phyloP scores from a whole-genome alignment of 805 yeast species.

The Saccharomyces paradoxus region DNA sequence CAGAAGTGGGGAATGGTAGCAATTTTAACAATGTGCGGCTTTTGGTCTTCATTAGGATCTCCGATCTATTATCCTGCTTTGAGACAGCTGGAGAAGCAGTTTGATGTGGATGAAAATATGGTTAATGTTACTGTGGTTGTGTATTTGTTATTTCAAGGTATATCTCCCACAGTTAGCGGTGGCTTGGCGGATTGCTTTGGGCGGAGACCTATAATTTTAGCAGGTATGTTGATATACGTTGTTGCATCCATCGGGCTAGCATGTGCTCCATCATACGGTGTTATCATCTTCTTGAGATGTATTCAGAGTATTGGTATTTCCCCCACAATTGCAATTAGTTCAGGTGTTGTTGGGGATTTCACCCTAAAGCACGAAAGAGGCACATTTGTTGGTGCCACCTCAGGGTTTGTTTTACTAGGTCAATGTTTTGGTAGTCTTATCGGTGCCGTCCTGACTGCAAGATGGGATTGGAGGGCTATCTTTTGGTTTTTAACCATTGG shows the following conservation, averaged over 20 bases:
- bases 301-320: conserved; percentile 68
- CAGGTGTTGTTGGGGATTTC: conserved; percentile 68
- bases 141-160: conserved; percentile 65
- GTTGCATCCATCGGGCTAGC: conserved; percentile 65
- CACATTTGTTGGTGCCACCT: conserved; percentile 53
- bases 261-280: conserved; percentile 46
- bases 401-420: conserved; percentile 60
- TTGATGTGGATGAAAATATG: conserved; percentile 45
- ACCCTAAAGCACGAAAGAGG: conserved; percentile 61
- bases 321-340: conserved; percentile 58
- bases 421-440: conserved; percentile 71
- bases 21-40: conserved; percentile 32
- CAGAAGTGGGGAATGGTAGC: conserved; percentile 29
- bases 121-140: conserved; percentile 69
- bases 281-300: conserved; percentile 55
- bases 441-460: conserved; percentile 37
- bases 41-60: conserved; percentile 65
- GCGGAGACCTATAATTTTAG: conserved; percentile 57
- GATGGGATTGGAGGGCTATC: conserved; percentile 64
- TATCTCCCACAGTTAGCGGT: conserved; percentile 61
- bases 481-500: conserved; percentile 67
- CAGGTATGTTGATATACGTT: conserved; percentile 47
- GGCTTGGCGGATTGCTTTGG: conserved; percentile 63
- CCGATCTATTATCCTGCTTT: conserved; percentile 81
- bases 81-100: conserved; percentile 45